Conservation (phyloP, 192 early-diverging fungal species). For the Gorgonomyces haynaldii region DNA sequence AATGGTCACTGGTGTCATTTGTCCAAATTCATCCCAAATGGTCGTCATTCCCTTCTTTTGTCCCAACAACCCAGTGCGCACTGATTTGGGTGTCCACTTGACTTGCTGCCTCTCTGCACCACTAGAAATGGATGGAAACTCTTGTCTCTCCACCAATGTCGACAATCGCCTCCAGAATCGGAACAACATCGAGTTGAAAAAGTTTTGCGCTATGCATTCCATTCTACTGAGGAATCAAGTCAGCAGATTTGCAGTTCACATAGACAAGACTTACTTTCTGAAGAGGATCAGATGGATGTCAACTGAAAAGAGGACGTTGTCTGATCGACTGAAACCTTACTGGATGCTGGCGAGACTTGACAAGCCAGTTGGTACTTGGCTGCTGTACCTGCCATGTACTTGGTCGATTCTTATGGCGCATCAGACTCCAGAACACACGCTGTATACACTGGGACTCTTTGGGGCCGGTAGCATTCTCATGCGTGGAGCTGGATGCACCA, state of each 20-base stretch:
- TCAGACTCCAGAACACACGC: conserved; percentile 40
- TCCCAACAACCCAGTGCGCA: conserved; percentile 61
- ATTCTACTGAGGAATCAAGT: too few species aligned
- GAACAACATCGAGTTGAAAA: too few species aligned
- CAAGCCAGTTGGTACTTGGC: conserved; percentile 85
- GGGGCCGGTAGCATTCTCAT: conserved; percentile 76
- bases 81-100: conserved; percentile 17
- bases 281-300: too few species aligned
- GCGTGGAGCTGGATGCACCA: conserved; percentile 92
- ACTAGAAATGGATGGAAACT: too few species aligned
- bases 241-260: too few species aligned
- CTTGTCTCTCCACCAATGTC: too few species aligned
- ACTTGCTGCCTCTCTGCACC: too few species aligned
- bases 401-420: conserved; percentile 44
- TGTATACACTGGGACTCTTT: conserved; percentile 66
- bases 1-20: conserved; percentile 79
- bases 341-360: conserved; percentile 62
- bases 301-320: too few species aligned
- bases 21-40: conserved; percentile 90
- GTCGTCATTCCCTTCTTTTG: conserved; percentile 92
- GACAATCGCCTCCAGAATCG: too few species aligned
- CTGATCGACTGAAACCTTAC: conserved; percentile 34
- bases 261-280: too few species aligned
- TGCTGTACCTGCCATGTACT: conserved; percentile 84
- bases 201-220: too few species aligned